phyloP scores from a whole-genome alignment of 495 filamentous ascomycete genomes.

The Lepraria neglecta region DNA sequence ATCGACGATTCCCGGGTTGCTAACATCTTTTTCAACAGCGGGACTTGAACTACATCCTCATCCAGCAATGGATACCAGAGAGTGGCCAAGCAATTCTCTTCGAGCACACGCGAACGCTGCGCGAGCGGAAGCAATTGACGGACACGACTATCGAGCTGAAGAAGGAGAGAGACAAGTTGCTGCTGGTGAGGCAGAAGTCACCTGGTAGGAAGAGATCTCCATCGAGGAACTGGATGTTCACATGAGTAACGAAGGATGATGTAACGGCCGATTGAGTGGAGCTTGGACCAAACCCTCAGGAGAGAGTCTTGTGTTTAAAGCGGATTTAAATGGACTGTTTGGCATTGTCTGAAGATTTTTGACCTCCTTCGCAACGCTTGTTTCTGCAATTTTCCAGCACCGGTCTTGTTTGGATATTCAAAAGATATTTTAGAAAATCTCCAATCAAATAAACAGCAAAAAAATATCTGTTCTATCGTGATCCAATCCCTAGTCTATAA shows the following conservation, averaged over 20 bases:
- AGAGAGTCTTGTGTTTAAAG: background rate
- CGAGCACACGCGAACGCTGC: conserved; percentile 59
- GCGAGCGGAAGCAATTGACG: conserved; percentile 45
- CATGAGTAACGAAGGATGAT: conserved; percentile 10
- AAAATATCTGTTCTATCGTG: background rate
- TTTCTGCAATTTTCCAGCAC: background rate
- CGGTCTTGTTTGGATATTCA: background rate
- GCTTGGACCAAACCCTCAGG: background rate
- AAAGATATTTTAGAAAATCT: background rate
- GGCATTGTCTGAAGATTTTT: background rate
- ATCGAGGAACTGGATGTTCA: conserved; percentile 23
- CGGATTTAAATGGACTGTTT: background rate
- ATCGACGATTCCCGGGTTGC: background rate
- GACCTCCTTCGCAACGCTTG: background rate
- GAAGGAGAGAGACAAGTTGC: conserved; percentile 48
- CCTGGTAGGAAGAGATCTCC: conserved; percentile 20
- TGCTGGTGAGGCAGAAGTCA: conserved; percentile 58
- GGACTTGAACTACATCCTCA: conserved; percentile 66
- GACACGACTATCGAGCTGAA: conserved; percentile 43
- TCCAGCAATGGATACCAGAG: conserved; percentile 70
- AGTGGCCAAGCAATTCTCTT: conserved; percentile 67
- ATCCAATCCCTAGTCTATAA: background rate
- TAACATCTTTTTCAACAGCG: conserved; percentile 33
- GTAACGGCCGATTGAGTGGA: conserved; percentile 19
- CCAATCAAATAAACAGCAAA: background rate